These are phyloP conservation scores for Skeletonema costatum DNA, from an alignment of 108 stramenopile species.

Conservation along the genomic window DNA sequence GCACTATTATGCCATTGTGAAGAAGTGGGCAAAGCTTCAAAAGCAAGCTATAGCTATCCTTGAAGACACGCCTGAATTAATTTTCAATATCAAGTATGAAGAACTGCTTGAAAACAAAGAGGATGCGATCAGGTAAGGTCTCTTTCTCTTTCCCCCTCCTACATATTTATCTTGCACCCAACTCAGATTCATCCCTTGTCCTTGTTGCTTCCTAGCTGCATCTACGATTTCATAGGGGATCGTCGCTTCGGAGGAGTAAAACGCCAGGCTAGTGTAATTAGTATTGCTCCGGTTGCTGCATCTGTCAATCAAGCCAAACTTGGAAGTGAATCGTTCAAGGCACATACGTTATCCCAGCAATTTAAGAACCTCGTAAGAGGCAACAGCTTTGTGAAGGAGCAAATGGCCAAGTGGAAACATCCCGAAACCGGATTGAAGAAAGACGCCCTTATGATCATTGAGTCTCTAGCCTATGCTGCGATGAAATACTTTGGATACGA, in stretches of 20 bases:
- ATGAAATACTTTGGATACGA: constrained; percentile 29
- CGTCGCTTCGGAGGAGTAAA: constrained; percentile 19
- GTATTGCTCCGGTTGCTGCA: constrained; percentile 8
- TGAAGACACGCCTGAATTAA: constrained; percentile 19
- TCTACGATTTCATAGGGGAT: constrained; percentile 42
- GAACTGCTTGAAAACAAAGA: constrained; percentile 27
- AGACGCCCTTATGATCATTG: constrained; percentile 25
- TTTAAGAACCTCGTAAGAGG: constrained; percentile 39
- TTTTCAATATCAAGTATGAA: constrained; percentile 30
- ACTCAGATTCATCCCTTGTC: too few species aligned
- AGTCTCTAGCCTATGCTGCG: constrained; percentile 25
- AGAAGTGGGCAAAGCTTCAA: constrained; percentile 47
- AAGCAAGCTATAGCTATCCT: constrained; percentile 19
- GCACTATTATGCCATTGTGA: constrained; percentile 36
- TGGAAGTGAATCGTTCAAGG: constrained; percentile 26
- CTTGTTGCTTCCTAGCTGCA: too few species aligned
- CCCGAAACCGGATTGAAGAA: constrained; percentile 3
- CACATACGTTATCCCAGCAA: constrained; percentile 32
- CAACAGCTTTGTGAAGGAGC: constrained; percentile 10
- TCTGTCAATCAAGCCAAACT: constrained; percentile 19
- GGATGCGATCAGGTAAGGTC: not conserved
- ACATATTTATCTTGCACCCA: too few species aligned
- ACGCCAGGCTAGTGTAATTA: constrained; percentile 28
- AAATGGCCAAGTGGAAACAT: constrained; percentile 24
- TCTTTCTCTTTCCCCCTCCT: too few species aligned